Evolutionary conservation across 208 protist genomes (phyloP).

Genomic region (Phytomonas sp.): DNA sequence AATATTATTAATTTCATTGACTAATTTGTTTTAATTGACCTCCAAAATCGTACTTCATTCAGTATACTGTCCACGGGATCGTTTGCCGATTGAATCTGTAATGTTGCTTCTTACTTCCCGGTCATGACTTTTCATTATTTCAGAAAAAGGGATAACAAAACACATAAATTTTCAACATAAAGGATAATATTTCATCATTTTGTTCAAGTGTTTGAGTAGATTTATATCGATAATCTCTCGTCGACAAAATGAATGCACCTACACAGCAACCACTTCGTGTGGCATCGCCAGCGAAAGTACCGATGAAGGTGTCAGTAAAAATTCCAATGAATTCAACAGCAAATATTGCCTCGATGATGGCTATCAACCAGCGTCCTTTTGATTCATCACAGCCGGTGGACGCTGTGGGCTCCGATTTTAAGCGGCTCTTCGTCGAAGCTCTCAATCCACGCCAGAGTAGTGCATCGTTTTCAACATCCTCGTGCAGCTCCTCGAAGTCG

Average conservation of each 20-base stretch:
- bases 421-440: too few relatives aligned
- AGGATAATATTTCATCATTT: background rate
- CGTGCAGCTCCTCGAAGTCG: too few relatives aligned
- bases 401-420: too few relatives aligned
- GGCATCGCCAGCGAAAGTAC: slow-evolving; percentile 34
- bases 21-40: background rate
- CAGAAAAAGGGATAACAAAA: too few relatives aligned
- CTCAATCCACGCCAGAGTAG: too few relatives aligned
- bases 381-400: too few relatives aligned
- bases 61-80: too few relatives aligned
- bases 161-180: too few relatives aligned
- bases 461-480: too few relatives aligned
- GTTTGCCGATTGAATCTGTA: background rate
- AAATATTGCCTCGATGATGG: background rate
- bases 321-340: slow-evolving; percentile 25
- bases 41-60: background rate
- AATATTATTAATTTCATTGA: slow-evolving; percentile 2
- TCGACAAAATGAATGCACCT: slow-evolving; percentile 6
- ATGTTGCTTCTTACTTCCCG: background rate
- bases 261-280: slow-evolving; percentile 14
- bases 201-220: background rate
- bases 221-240: background rate
- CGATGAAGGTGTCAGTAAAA: slow-evolving; percentile 63
- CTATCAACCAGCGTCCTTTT: background rate
- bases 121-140: background rate